phyloP scores from a whole-genome alignment of 2,329 filamentous ascomycete species.

The Penicillium sp. region DNA sequence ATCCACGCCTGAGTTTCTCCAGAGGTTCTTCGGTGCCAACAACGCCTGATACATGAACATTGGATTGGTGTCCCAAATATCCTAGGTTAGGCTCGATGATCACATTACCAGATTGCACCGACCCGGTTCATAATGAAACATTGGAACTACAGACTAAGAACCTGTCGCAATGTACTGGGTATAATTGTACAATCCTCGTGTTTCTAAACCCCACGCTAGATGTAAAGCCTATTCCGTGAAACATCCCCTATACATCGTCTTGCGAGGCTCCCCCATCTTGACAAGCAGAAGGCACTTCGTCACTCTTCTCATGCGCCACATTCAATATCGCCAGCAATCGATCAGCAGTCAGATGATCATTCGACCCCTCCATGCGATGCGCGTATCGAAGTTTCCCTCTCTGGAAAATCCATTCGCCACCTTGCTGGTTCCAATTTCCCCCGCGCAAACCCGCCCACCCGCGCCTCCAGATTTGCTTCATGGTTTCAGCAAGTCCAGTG shows the following conservation, averaged over 20 bases:
- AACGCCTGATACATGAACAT: too few relatives aligned
- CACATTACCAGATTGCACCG: too few relatives aligned
- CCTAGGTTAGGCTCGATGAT: too few relatives aligned
- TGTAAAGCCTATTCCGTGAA: too few relatives aligned
- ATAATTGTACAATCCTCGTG: too few relatives aligned
- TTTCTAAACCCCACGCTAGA: too few relatives aligned
- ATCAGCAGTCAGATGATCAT: slow-evolving; percentile 21
- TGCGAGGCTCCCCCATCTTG: not conserved
- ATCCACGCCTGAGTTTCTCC: too few relatives aligned
- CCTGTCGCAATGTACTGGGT: too few relatives aligned
- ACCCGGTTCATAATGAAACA: too few relatives aligned
- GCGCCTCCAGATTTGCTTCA: slow-evolving; percentile 18
- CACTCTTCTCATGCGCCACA: not conserved
- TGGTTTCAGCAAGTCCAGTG: slow-evolving; percentile 3
- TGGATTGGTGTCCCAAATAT: too few relatives aligned
- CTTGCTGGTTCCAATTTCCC: slow-evolving; percentile 14
- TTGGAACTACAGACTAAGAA: too few relatives aligned
- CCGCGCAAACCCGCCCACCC: slow-evolving; percentile 9
- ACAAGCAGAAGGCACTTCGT: not conserved
- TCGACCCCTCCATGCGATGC: slow-evolving; percentile 18
- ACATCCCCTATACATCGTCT: not conserved
- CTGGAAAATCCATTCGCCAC: slow-evolving; percentile 24
- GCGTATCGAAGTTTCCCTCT: slow-evolving; percentile 17
- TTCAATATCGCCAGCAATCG: slow-evolving; percentile 14
- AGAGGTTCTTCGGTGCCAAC: too few relatives aligned